A percentile compares a stretch with the other conserved stretches of the same genome.
Conservation (phyloP, 2,329 filamentous ascomycete species). For the Daldinia sp. region DNA sequence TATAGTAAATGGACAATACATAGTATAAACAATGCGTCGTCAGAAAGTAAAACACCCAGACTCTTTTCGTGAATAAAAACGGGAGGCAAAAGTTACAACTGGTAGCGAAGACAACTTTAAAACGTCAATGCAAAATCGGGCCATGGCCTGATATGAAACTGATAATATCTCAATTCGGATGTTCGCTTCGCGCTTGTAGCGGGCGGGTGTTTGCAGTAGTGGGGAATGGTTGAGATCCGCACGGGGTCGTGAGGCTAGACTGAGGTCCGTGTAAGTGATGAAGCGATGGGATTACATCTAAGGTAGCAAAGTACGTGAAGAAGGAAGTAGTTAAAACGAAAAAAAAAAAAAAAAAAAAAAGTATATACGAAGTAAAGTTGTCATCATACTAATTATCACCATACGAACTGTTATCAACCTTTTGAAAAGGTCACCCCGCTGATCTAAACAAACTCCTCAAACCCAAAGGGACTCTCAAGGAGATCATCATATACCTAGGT, state of each 20-base stretch:
- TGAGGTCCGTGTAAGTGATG: not conserved
- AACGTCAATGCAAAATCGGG: constrained; percentile 22
- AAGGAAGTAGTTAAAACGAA: no score
- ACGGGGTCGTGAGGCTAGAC: not conserved
- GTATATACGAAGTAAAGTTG: no score
- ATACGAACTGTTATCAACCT: no score
- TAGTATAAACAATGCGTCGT: not conserved
- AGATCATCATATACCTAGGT: no score
- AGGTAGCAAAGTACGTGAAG: no score
- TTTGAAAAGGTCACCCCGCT: not conserved
- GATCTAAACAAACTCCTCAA: not conserved
- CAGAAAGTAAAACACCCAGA: not conserved
- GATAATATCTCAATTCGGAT: constrained; percentile 19
- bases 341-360: no score
- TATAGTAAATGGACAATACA: no score
- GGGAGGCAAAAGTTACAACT: not conserved
- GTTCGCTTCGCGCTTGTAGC: constrained; percentile 3
- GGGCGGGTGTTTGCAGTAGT: constrained; percentile 9
- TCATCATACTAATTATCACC: no score
- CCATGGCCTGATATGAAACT: constrained; percentile 24
- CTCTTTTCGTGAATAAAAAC: not conserved
- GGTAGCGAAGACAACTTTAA: constrained; percentile 31
- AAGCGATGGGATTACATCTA: no score
- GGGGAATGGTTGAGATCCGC: constrained; percentile 28
- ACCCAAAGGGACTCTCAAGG: not conserved